These are phyloP conservation scores for Tephrocybe rancida DNA, from an alignment of 768 basidiomycete genomes.

Conservation along the genomic window DNA sequence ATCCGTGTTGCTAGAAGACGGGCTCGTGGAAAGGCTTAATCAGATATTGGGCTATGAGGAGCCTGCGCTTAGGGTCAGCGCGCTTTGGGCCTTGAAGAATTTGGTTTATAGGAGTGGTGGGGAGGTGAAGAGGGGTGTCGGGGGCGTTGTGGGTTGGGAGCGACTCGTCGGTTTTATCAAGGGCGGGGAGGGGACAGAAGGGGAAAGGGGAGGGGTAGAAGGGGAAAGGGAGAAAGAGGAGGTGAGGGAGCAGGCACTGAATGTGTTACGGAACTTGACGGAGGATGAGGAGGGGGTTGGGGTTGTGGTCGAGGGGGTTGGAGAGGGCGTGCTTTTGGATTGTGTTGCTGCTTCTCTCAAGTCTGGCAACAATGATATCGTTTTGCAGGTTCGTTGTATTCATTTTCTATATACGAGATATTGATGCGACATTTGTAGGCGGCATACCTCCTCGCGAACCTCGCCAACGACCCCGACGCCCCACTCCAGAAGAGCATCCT, in stretches of 20 bases:
- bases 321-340: conserved; percentile 43
- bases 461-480: conserved; percentile 58
- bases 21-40: conserved; percentile 65
- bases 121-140: conserved; percentile 66
- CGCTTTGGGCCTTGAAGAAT: conserved; percentile 90
- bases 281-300: conserved; percentile 67
- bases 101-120: conserved; percentile 63
- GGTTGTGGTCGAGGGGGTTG: conserved; percentile 58
- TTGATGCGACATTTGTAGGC: conserved; percentile 33
- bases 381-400: conserved; percentile 43
- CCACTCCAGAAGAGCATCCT: conserved; percentile 54
- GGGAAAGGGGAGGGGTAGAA: no score
- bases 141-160: conserved; percentile 70
- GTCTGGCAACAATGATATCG: conserved; percentile 53
- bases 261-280: conserved; percentile 67
- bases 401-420: conserved; percentile 5
- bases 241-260: conserved; percentile 73
- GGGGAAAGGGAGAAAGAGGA: no score
- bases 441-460: conserved; percentile 64
- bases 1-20: conserved; percentile 68
- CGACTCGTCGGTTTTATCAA: conserved; percentile 56
- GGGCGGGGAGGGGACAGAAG: conserved; percentile 55
- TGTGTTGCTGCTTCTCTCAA: conserved; percentile 51
- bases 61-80: conserved; percentile 42
- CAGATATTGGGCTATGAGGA: conserved; percentile 42